Conservation (phyloP, 2,329 filamentous ascomycete species). For the Anisogramma anomala region DNA sequence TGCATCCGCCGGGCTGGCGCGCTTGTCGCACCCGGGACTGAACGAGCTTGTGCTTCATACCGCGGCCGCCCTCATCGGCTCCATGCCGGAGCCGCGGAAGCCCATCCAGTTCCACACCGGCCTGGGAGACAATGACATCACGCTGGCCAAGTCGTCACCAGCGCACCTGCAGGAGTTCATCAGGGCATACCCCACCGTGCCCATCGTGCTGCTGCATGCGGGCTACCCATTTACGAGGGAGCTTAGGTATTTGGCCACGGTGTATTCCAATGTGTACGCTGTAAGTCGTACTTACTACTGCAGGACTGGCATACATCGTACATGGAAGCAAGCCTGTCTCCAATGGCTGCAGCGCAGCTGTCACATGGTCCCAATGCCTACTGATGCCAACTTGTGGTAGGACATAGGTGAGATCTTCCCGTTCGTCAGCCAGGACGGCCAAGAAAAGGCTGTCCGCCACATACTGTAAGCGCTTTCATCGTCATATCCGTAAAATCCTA, state of each 20-base stretch:
- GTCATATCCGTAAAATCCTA: too few species aligned
- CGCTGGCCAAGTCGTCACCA: slow-evolving; percentile 57
- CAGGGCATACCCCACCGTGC: slow-evolving; percentile 53
- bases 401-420: slow-evolving; percentile 79
- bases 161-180: slow-evolving; percentile 66
- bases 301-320: not conserved
- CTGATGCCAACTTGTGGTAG: not conserved
- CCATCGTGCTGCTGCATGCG: slow-evolving; percentile 68
- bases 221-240: slow-evolving; percentile 73
- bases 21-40: slow-evolving; percentile 51
- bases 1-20: slow-evolving; percentile 28
- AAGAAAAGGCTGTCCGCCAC: slow-evolving; percentile 58
- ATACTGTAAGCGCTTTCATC: slow-evolving; percentile 32
- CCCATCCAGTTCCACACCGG: slow-evolving; percentile 78
- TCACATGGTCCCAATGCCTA: not conserved
- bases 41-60: slow-evolving; percentile 60
- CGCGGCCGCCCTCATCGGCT: slow-evolving; percentile 46
- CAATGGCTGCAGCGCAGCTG: not conserved
- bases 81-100: slow-evolving; percentile 38
- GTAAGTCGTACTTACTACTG: not conserved
- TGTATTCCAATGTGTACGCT: slow-evolving; percentile 69
- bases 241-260: slow-evolving; percentile 63
- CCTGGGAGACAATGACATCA: slow-evolving; percentile 69
- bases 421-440: slow-evolving; percentile 62
- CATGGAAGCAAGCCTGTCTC: not conserved